Evolutionary conservation across 768 basidiomycete species (phyloP).

Genomic region (Calocybe cyanea): DNA sequence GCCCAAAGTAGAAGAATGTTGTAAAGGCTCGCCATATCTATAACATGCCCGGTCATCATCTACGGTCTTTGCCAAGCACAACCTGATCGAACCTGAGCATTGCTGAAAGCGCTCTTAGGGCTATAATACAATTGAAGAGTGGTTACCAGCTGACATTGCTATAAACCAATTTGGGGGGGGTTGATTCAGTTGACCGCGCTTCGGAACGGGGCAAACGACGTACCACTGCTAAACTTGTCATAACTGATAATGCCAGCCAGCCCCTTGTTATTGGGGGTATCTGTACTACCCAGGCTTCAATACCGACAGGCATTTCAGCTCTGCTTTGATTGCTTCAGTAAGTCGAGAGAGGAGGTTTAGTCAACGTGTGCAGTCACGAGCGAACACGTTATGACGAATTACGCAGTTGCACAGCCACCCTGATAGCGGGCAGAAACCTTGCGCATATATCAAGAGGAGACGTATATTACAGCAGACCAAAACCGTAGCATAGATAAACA

Average conservation of each 20-base stretch:
- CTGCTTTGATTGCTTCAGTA: background rate
- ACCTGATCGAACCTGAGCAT: conserved; percentile 59
- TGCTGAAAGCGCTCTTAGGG: conserved; percentile 77
- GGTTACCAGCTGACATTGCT: conserved; percentile 93
- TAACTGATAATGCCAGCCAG: conserved; percentile 79
- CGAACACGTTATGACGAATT: conserved; percentile 3
- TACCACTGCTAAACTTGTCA: conserved; percentile 84
- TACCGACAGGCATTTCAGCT: conserved; percentile 67
- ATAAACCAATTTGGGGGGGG: conserved; percentile 3
- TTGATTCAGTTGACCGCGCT: background rate
- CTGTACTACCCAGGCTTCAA: conserved; percentile 88
- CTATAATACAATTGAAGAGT: conserved; percentile 93
- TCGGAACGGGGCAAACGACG: conserved; percentile 28
- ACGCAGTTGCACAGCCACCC: too few species aligned
- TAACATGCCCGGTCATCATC: conserved; percentile 4
- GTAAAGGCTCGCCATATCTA: conserved; percentile 87
- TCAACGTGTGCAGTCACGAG: conserved; percentile 2
- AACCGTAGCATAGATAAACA: conserved; percentile 3
- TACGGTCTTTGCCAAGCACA: background rate
- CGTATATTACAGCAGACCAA: background rate
- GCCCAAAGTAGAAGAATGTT: conserved; percentile 95
- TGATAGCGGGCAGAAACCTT: too few species aligned
- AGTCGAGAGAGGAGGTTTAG: background rate
- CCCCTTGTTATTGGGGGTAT: conserved; percentile 88
- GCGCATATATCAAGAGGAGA: too few species aligned